phyloP scores from a whole-genome alignment of 1,284 basidiomycete genomes.

The Tilletia walkeri region DNA sequence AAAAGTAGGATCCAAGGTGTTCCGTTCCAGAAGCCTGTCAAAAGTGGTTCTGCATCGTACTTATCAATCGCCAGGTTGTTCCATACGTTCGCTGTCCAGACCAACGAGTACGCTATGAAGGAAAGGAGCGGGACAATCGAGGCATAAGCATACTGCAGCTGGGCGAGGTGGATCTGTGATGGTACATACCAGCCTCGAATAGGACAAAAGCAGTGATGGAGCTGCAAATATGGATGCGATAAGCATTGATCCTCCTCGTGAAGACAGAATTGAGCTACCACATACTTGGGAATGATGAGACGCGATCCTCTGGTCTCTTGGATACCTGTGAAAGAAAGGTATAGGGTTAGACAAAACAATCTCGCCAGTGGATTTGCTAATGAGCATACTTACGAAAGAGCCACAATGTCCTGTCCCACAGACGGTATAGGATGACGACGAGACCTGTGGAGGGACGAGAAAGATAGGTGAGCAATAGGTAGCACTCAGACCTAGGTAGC shows the following conservation, averaged over 20 bases:
- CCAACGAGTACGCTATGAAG: not conserved
- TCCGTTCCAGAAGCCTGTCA: constrained; percentile 16
- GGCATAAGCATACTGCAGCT: no score
- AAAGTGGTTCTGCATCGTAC: not conserved
- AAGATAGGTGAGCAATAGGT: not conserved
- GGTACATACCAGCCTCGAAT: not conserved
- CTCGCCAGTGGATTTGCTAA: not conserved
- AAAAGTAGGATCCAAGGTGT: constrained; percentile 13
- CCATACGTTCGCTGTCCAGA: not conserved
- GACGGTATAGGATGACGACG: not conserved
- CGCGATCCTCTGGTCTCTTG: not conserved
- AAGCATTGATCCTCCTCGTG: not conserved
- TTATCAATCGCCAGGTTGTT: constrained; percentile 16
- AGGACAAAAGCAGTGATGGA: constrained; percentile 12
- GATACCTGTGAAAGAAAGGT: not conserved
- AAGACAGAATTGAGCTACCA: no score
- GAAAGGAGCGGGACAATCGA: not conserved
- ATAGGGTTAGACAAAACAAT: not conserved
- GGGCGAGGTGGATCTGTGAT: no score
- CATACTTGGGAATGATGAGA: constrained; percentile 13
- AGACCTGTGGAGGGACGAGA: not conserved
- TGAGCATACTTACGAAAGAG: not conserved
- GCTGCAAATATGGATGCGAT: not conserved
- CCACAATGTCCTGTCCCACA: not conserved
- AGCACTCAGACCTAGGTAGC: not conserved